Evolutionary conservation across 192 early-diverging fungal genomes (phyloP).

Genomic region (Rhizoclosmatium globosum): DNA sequence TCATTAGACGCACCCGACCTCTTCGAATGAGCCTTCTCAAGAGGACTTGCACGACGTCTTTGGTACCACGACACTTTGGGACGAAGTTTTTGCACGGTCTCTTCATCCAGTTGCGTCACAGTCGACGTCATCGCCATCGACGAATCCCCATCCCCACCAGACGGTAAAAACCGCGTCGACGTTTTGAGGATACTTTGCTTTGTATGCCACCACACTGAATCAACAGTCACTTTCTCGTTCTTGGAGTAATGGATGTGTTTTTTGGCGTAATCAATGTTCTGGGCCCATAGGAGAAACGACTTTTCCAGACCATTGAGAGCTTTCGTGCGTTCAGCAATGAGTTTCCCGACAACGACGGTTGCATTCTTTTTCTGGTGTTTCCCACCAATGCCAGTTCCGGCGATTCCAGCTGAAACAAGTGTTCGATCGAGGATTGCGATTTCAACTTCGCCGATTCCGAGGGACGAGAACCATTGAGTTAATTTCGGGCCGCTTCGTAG

Average conservation of each 20-base stretch:
- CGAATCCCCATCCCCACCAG: slow-evolving; percentile 30
- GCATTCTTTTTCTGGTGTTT: slow-evolving; percentile 8
- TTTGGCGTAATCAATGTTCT: slow-evolving; percentile 40
- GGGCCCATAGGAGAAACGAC: slow-evolving; percentile 51
- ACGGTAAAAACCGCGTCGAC: slow-evolving; percentile 17
- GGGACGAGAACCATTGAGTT: slow-evolving; percentile 50
- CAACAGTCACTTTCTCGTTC: neutral
- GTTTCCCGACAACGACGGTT: slow-evolving; percentile 25
- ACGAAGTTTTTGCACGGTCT: slow-evolving; percentile 31
- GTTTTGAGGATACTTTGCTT: neutral
- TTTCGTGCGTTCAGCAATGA: slow-evolving; percentile 28
- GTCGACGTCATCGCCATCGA: slow-evolving; percentile 27
- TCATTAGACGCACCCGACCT: slow-evolving; percentile 15
- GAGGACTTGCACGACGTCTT: neutral
- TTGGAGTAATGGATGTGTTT: slow-evolving; percentile 3
- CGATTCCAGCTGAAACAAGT: neutral
- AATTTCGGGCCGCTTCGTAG: slow-evolving; percentile 53
- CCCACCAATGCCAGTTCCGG: neutral
- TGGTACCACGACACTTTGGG: slow-evolving; percentile 32
- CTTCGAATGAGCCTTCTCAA: neutral
- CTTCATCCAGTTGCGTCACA: slow-evolving; percentile 34
- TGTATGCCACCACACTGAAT: neutral
- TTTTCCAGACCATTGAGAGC: slow-evolving; percentile 50
- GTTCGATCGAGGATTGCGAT: slow-evolving; percentile 51
- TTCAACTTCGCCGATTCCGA: slow-evolving; percentile 57